Conservation (phyloP, 306 rosid genomes). For the Quercus engelmannii region DNA sequence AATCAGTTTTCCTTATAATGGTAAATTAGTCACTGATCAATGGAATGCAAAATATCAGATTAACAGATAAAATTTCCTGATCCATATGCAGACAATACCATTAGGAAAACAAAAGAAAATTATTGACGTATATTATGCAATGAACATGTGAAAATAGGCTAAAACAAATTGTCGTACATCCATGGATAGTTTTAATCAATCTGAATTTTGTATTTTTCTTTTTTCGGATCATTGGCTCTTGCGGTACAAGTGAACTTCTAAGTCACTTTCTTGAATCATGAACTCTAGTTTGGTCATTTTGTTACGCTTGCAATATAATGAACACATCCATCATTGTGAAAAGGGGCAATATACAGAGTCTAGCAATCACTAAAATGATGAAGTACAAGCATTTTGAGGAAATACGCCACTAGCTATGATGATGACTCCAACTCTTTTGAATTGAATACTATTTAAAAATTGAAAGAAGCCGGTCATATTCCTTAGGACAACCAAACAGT, state of each 20-base stretch:
- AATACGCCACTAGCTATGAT: not conserved
- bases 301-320: not conserved
- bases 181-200: not conserved
- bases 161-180: not conserved
- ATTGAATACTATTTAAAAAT: not conserved
- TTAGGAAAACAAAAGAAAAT: not conserved
- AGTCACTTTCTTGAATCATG: not conserved
- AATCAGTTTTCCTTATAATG: not conserved
- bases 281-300: not conserved
- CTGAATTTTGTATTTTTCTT: not conserved
- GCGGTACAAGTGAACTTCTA: not conserved
- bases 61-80: not conserved
- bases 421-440: not conserved
- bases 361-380: not conserved
- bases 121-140: not conserved
- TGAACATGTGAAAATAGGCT: not conserved
- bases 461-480: not conserved
- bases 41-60: not conserved
- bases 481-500: not conserved
- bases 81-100: not conserved
- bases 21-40: not conserved
- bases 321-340: not conserved
- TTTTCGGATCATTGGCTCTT: not conserved
- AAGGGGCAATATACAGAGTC: not conserved
- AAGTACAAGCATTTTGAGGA: not conserved